Conservation (phyloP, 371 early-diverging fungal genomes). For the Zopfochytrium polystomum region DNA sequence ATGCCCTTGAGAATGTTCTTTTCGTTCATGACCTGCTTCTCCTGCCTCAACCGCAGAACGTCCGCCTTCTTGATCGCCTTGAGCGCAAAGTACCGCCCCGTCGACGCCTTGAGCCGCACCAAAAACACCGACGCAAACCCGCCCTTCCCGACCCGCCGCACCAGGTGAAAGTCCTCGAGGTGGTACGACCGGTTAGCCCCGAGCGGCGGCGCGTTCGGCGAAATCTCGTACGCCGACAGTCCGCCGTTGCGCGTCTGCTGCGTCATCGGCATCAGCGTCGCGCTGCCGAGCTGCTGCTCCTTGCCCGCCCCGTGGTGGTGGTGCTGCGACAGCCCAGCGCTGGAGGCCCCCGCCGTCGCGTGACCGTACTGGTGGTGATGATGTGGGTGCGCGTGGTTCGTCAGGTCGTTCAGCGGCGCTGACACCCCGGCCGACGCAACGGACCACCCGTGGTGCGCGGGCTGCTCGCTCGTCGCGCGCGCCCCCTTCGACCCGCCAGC, state of each 20-base stretch:
- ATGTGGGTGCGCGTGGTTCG: no score
- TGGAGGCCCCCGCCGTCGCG: no score
- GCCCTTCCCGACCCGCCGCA: constrained; percentile 48
- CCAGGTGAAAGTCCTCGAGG: constrained; percentile 48
- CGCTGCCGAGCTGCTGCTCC: no score
- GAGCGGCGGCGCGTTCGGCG: constrained; percentile 9
- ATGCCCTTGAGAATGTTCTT: constrained; percentile 47
- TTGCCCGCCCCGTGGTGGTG: no score
- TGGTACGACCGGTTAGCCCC: constrained; percentile 18
- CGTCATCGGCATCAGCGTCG: no score
- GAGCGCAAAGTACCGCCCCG: constrained; percentile 49
- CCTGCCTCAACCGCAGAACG: constrained; percentile 48
- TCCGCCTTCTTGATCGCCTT: constrained; percentile 53
- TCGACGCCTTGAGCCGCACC: constrained; percentile 38
- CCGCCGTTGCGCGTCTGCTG: constrained; percentile 21
- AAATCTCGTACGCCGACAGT: constrained; percentile 39
- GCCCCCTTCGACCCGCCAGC: constrained; percentile 6
- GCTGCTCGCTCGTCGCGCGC: constrained; percentile 22
- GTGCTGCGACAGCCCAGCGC: no score
- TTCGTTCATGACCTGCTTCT: constrained; percentile 52
- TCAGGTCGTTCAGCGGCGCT: no score
- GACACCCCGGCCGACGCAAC: constrained; percentile 10
- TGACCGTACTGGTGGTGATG: no score
- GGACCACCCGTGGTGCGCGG: constrained; percentile 3
- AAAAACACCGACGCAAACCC: constrained; percentile 51